Percentiles rank a stretch among this genome's conserved stretches.
Conservation (phyloP, 306 rosid genomes). For the Citrullus amarus region DNA sequence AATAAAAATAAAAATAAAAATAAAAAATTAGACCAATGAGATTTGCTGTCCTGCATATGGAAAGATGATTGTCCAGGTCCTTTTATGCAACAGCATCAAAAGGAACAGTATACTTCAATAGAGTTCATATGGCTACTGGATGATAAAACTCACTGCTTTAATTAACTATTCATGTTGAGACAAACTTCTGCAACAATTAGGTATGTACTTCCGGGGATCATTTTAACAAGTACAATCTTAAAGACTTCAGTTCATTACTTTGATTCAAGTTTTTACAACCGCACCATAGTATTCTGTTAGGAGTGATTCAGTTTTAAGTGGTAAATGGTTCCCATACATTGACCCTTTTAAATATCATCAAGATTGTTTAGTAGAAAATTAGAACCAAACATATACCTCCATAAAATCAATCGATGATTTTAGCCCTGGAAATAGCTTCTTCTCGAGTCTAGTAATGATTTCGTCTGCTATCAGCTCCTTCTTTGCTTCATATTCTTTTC, state of each 20-base stretch:
- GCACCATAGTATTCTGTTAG: background rate
- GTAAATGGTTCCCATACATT: background rate
- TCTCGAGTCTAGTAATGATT: conserved; percentile 68
- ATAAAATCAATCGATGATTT: conserved; percentile 56
- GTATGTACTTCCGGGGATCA: background rate
- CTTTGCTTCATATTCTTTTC: conserved; percentile 64
- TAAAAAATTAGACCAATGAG: background rate
- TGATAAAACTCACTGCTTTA: background rate
- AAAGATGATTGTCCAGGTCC: background rate
- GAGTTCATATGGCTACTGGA: background rate
- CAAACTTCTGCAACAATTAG: background rate
- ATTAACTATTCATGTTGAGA: background rate
- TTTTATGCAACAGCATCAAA: background rate
- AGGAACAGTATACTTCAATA: background rate
- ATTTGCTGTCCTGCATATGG: background rate
- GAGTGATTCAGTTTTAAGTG: background rate
- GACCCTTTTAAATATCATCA: background rate
- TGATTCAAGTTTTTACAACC: background rate
- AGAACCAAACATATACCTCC: conserved; percentile 42
- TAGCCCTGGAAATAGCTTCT: conserved; percentile 77
- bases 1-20: background rate
- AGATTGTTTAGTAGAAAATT: background rate
- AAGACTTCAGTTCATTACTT: no score
- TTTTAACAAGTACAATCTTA: background rate
- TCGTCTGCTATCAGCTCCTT: conserved; percentile 71